These are phyloP conservation scores for Rhizophagus clarus DNA, from an alignment of 192 early-diverging fungal species.

Conservation along the genomic window DNA sequence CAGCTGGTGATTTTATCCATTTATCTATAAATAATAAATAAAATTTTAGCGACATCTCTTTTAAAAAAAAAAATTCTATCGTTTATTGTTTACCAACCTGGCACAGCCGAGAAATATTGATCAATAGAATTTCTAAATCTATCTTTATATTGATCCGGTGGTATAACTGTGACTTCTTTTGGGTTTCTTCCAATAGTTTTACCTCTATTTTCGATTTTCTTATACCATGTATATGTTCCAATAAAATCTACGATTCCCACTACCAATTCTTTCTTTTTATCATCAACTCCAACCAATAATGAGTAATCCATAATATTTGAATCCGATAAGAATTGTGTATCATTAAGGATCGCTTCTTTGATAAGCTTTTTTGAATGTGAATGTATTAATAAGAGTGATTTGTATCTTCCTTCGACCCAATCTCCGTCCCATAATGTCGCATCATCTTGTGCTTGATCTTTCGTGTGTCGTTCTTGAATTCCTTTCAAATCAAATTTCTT, in stretches of 20 bases:
- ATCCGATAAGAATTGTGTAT: constrained; percentile 88
- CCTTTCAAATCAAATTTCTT: constrained; percentile 82
- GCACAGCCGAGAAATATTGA: constrained; percentile 83
- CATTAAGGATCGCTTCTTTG: constrained; percentile 80
- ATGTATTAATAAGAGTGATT: constrained; percentile 68
- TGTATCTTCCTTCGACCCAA: constrained; percentile 64
- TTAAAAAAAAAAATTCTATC: background rate
- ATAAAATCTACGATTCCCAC: constrained; percentile 91
- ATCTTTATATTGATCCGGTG: constrained; percentile 90
- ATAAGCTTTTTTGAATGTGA: constrained; percentile 86
- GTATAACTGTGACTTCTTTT: constrained; percentile 90
- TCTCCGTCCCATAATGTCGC: constrained; percentile 70
- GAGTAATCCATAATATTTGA: constrained; percentile 99
- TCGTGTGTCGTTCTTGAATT: constrained; percentile 63
- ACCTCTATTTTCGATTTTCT: constrained; percentile 82
- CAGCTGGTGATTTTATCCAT: background rate
- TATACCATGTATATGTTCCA: constrained; percentile 97
- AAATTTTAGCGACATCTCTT: background rate
- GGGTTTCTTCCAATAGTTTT: constrained; percentile 70
- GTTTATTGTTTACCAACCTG: constrained; percentile 51
- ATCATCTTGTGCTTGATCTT: constrained; percentile 41
- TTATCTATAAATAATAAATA: background rate
- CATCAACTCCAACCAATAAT: constrained; percentile 91
- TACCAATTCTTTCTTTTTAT: constrained; percentile 78
- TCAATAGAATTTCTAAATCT: constrained; percentile 91